These are phyloP conservation scores for Nakazawaea ishiwadae DNA, from an alignment of 805 yeast genomes.

Conservation along the genomic window DNA sequence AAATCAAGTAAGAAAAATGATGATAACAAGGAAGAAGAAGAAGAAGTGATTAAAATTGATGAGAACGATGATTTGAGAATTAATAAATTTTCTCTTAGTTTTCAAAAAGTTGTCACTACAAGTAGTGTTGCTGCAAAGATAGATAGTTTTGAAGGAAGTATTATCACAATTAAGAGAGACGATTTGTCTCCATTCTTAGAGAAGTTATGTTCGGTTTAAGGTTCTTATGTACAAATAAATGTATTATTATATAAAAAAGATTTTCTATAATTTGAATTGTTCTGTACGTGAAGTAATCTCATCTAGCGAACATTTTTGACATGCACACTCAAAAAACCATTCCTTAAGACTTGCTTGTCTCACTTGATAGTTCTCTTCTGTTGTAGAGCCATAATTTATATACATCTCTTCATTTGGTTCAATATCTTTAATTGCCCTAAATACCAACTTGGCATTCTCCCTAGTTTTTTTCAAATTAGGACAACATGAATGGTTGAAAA, in stretches of 20 bases:
- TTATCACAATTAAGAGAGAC: constrained; percentile 83
- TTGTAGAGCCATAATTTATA: constrained; percentile 56
- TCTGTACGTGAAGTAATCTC: not conserved
- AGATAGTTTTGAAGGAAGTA: constrained; percentile 92
- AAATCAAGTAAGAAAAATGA: constrained; percentile 45
- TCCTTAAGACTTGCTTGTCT: constrained; percentile 39
- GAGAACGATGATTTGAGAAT: constrained; percentile 39
- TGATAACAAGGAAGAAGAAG: constrained; percentile 20
- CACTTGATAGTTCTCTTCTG: constrained; percentile 32
- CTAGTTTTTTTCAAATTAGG: constrained; percentile 52
- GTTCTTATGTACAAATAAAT: not conserved
- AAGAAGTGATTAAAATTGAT: constrained; percentile 18
- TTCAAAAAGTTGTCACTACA: constrained; percentile 78
- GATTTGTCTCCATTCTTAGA: constrained; percentile 88
- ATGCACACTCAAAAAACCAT: constrained; percentile 60
- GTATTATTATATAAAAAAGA: not conserved
- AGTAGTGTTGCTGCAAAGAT: constrained; percentile 88
- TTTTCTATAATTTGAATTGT: not conserved
- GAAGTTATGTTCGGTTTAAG: constrained; percentile 32
- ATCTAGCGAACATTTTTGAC: constrained; percentile 35
- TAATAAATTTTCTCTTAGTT: constrained; percentile 86
- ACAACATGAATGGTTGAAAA: constrained; percentile 61
- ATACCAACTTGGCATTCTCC: constrained; percentile 32
- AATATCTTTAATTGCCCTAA: constrained; percentile 37
- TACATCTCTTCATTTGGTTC: constrained; percentile 44